These are phyloP conservation scores for Uronychia setigera DNA, from an alignment of 73 alveolate species.

Conservation along the genomic window DNA sequence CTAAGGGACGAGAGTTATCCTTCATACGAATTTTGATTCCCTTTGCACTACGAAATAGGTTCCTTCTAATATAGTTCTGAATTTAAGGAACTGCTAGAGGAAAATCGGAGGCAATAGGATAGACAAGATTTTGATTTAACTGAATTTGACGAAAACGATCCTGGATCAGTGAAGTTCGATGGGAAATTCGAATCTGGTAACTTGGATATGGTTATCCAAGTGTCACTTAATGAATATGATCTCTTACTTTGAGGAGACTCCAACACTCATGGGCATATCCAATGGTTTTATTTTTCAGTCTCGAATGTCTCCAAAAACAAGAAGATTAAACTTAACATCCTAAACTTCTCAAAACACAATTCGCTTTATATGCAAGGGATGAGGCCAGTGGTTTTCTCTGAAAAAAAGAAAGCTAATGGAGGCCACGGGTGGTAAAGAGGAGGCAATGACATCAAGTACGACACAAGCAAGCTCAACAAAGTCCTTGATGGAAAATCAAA, in stretches of 20 bases:
- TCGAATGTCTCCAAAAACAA: neutral
- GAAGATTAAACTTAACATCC: conserved; percentile 35
- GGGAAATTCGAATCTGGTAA: conserved; percentile 43
- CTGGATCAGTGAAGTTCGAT: neutral
- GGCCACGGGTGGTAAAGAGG: conserved; percentile 93
- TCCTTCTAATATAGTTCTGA: conserved; percentile 32
- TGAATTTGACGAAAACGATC: neutral
- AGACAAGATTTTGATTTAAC: neutral
- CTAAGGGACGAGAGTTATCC: conserved; percentile 8
- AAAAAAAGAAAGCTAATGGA: neutral
- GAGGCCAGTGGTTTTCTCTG: conserved; percentile 52
- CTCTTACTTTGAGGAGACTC: conserved; percentile 83
- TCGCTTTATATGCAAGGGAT: conserved; percentile 57
- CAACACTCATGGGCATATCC: conserved; percentile 85
- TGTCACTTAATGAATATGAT: conserved; percentile 59
- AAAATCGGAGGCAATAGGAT: neutral
- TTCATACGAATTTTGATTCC: conserved; percentile 22
- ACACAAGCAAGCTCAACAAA: neutral
- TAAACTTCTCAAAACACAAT: conserved; percentile 43
- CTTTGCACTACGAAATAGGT: conserved; percentile 42
- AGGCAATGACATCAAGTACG: conserved; percentile 82
- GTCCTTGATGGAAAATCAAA: conserved; percentile 39
- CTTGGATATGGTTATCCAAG: conserved; percentile 73
- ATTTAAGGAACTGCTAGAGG: conserved; percentile 18
- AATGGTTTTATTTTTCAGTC: conserved; percentile 39